Evolutionary conservation across 306 rosid species (phyloP), one percentile per base, ranked within the genome.

Genomic region (Senna tora): DNA sequence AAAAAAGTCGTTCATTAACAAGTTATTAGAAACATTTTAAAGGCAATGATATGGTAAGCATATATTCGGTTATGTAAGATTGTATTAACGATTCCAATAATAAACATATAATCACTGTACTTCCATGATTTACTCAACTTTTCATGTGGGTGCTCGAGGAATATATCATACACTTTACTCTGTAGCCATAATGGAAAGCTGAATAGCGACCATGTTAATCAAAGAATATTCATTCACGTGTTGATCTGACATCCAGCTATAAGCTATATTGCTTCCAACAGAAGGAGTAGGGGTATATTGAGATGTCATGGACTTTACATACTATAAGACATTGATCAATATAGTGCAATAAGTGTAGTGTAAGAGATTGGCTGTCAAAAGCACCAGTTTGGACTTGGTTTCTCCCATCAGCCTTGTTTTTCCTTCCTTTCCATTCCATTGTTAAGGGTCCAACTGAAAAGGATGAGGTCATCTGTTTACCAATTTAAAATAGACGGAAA

Each of bases 401-500:
- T 39, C 50, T 38, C 67, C 50, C 28, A 19, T 16, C 50, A 8
- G 28, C 19, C 51, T 51, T 56, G 41, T 17, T 60, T 36, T 25
- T 5, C 70, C 73, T 32, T 1, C 60, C 30, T 77, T 64, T 36
- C 39, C 6, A 36, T 36, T 28, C 75, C 42, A 52, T 74, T 25
- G 58, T 41, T 58, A 41, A 25, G 55, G 45, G 58, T 68, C 79
- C 46, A 49, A 30, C 42, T 59, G 56, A 74, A 71, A 45, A 70
- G 65, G 30, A 66, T 70, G 52, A 20, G 21, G 34, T 77, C 75
- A 86, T 76, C 86, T 82, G 79, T 74, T 78, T 75, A 75, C 13
- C 89, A 87, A 81, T 33, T 83, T 57, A 33, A 53, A 70, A 75
- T 45, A 32, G 41, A 80, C 32, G 51, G 41, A 43, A 72, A 66